These are phyloP conservation scores for Arthrobotrys pseudoclavata DNA, from an alignment of 2,329 filamentous ascomycete genomes.

Conservation along the genomic window DNA sequence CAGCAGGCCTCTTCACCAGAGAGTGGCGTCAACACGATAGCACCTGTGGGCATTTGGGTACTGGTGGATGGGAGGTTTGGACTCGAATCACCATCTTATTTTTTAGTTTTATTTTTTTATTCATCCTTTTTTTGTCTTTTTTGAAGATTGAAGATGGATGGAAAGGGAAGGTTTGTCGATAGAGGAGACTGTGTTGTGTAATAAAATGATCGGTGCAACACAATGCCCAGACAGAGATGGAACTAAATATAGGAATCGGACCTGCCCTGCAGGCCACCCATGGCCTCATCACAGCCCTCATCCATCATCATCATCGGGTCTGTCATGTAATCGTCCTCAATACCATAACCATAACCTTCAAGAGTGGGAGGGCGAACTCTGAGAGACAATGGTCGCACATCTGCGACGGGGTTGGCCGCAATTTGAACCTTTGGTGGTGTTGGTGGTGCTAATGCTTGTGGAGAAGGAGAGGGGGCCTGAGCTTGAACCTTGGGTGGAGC, in stretches of 20 bases:
- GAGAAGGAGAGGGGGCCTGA: background rate
- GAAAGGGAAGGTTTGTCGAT: conserved; percentile 10
- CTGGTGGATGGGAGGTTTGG: conserved; percentile 52
- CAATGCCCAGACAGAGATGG: no score
- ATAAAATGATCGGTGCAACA: no score
- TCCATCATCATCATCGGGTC: background rate
- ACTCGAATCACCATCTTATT: conserved; percentile 41
- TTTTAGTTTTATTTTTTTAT: conserved; percentile 41
- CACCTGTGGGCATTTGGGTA: conserved; percentile 58
- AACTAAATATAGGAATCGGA: background rate
- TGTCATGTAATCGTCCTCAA: background rate
- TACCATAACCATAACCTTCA: background rate
- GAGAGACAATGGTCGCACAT: background rate
- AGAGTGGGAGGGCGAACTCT: background rate
- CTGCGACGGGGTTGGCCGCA: background rate
- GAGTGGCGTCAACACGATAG: conserved; percentile 61
- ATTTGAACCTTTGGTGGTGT: background rate
- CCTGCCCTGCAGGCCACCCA: background rate
- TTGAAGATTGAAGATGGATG: background rate
- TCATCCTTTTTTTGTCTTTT: conserved; percentile 5
- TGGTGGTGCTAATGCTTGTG: no score
- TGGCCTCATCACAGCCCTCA: conserved; percentile 8
- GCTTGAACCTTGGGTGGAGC: background rate
- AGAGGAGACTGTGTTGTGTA: background rate
- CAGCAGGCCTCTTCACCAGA: conserved; percentile 60